Base-by-base conservation (phyloP, 345 rosid genomes). In the Viola odorata region DNA sequence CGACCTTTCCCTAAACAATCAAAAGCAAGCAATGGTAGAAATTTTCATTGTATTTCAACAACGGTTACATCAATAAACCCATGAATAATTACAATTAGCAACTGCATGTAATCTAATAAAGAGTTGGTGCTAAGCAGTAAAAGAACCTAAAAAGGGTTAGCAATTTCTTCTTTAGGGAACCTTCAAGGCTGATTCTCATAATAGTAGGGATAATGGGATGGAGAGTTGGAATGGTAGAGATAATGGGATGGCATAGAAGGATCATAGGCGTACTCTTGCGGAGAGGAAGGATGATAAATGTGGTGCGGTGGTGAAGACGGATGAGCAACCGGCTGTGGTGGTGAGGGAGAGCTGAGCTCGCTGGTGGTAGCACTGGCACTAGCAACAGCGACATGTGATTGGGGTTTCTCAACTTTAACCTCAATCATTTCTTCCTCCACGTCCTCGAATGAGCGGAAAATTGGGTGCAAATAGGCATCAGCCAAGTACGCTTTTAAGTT, bases 391-490 rank as follows among this genome's bases (percentile, higher is more conserved):
- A 14, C 15, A 7, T 45, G 54, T 4, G 55, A 7, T 58, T 53
- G 50, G 37, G 11, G 39, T 47, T 62, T 67, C 49, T 62, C 71
- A 8, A 58, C 64, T 49, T 51, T 57, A 37, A 87, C 79, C 66
- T 83, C 87, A 10, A 75, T 78, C 54, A 55, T 15, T 72, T 79
- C 80, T 70, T 82, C 32, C 50, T 47, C 50, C 11, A 6, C 84
- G 41, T 73, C 80, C 69, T 84, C 89, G 4, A 86, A 83, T 11
- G 97, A 68, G 12, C 57, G 89, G 82, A 94, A 94, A 74, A 94
- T 94, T 0, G 96, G 96, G 63, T 90, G 99, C 78, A 87, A 64
- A 83, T 90, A 94, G 10, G 99, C 97, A 63, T 94, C 97, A 3
- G 91, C 88, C 57, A 94, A 71, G 76, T 80, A 85, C 0, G 91